phyloP scores from a whole-genome alignment of 2,329 filamentous ascomycete species.

The Cryphonectria parasitica region DNA sequence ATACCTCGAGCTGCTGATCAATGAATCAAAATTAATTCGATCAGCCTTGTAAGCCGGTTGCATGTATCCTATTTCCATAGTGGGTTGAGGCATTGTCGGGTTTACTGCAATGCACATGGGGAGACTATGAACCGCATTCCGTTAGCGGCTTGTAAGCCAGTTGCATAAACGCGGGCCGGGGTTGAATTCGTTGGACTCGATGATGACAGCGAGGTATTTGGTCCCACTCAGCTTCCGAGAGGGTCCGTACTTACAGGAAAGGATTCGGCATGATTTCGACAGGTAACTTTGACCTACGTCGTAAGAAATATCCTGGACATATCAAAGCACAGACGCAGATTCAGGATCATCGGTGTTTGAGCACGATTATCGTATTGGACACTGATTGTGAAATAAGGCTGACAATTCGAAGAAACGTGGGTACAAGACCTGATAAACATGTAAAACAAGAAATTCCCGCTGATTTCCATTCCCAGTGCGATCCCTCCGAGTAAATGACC shows the following conservation, averaged over 20 bases:
- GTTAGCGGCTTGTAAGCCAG: conserved; percentile 13
- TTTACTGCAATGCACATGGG: too few species aligned
- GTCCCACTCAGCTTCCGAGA: background rate
- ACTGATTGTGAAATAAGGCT: background rate
- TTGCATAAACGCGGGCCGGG: conserved; percentile 4
- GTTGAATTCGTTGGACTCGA: background rate
- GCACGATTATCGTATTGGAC: background rate
- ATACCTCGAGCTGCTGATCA: background rate
- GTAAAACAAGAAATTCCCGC: background rate
- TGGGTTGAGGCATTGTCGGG: background rate
- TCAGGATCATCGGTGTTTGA: background rate
- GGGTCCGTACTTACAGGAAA: background rate
- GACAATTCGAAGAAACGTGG: background rate
- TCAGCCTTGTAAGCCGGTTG: conserved; percentile 13
- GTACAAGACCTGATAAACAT: background rate
- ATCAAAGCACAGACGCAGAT: background rate
- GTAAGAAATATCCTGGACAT: background rate
- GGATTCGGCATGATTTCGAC: background rate
- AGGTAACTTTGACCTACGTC: background rate
- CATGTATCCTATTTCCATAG: background rate
- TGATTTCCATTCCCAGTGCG: background rate
- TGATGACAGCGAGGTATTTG: background rate
- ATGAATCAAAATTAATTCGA: background rate
- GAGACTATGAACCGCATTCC: background rate
- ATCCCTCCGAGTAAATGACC: background rate